A percentile compares a stretch with the other conserved stretches of the same genome.
Conservation (phyloP, 371 early-diverging fungal genomes). For the Actinomortierella wolfii region DNA sequence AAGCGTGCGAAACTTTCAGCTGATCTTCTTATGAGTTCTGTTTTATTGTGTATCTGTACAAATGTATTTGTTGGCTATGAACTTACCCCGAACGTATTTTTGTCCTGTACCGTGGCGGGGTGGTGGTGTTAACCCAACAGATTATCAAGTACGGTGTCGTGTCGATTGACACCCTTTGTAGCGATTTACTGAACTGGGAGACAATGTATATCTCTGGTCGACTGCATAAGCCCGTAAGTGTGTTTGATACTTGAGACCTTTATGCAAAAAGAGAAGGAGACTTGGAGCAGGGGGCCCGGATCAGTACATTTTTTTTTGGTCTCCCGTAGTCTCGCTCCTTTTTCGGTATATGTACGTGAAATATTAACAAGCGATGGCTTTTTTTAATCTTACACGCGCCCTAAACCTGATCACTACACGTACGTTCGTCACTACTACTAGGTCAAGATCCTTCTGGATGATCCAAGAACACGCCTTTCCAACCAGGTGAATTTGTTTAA, state of each 20-base stretch:
- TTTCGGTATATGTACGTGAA: neutral
- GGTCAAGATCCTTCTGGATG: slow-evolving; percentile 84
- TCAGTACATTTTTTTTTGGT: neutral
- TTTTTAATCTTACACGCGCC: neutral
- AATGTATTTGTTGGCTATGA: neutral
- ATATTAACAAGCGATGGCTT: neutral
- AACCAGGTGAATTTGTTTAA: slow-evolving; percentile 87
- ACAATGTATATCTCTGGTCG: slow-evolving; percentile 95
- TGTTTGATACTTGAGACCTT: neutral
- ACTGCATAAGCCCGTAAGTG: slow-evolving; percentile 92
- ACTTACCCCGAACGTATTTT: neutral
- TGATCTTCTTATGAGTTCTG: neutral
- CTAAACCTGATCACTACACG: neutral
- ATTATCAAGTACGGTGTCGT: slow-evolving; percentile 96
- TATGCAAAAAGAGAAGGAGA: neutral
- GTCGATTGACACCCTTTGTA: slow-evolving; percentile 81
- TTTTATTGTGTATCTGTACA: neutral
- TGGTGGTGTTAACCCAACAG: slow-evolving; percentile 32
- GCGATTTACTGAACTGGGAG: slow-evolving; percentile 93
- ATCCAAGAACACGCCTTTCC: slow-evolving; percentile 84
- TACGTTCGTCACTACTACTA: slow-evolving; percentile 23
- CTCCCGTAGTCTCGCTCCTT: neutral
- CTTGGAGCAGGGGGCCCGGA: neutral
- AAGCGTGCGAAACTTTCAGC: too few species aligned
- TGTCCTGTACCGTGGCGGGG: slow-evolving; percentile 1